These are phyloP conservation scores for Cystobasidiaceae sp. DNA, from an alignment of 1,284 basidiomycete species.

Conservation along the genomic window DNA sequence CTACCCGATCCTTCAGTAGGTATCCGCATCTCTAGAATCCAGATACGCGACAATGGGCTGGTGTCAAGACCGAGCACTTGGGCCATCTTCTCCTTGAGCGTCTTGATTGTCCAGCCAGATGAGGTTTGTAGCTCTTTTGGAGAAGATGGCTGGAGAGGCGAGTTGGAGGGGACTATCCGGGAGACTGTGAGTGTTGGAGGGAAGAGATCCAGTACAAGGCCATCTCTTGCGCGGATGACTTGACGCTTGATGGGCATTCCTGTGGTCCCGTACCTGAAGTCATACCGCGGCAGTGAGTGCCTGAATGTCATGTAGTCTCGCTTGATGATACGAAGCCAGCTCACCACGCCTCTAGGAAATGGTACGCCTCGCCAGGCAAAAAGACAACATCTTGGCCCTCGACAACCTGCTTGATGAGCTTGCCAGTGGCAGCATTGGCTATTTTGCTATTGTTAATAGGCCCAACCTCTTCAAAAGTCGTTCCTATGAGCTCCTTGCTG, in stretches of 20 bases:
- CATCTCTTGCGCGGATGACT: constrained; percentile 53
- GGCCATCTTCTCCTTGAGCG: constrained; percentile 40
- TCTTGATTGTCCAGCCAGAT: constrained; percentile 38
- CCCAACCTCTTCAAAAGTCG: constrained; percentile 53
- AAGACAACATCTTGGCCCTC: constrained; percentile 74
- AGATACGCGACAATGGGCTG: constrained; percentile 1
- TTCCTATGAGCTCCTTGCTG: constrained; percentile 40
- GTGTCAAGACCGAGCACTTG: constrained; percentile 32
- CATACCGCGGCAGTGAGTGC: constrained; percentile 18
- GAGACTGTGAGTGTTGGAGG: constrained; percentile 66
- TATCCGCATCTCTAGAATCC: constrained; percentile 1
- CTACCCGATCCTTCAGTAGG: constrained; percentile 42
- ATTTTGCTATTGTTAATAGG: constrained; percentile 68
- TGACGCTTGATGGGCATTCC: constrained; percentile 33
- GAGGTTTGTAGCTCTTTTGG: constrained; percentile 32
- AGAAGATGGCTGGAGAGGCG: constrained; percentile 17
- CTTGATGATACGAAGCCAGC: constrained; percentile 40
- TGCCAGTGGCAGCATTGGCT: constrained; percentile 49
- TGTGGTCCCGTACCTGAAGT: constrained; percentile 28
- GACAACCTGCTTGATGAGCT: constrained; percentile 47
- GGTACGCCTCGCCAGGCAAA: constrained; percentile 69
- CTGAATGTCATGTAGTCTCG: constrained; percentile 23
- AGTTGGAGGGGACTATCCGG: constrained; percentile 44
- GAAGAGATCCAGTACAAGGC: constrained; percentile 66
- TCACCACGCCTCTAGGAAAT: constrained; percentile 62